Percentiles rank a stretch among this genome's conserved stretches.
Evolutionary conservation across 73 alveolate genomes (phyloP).

Genomic region (Stentor coeruleus): DNA sequence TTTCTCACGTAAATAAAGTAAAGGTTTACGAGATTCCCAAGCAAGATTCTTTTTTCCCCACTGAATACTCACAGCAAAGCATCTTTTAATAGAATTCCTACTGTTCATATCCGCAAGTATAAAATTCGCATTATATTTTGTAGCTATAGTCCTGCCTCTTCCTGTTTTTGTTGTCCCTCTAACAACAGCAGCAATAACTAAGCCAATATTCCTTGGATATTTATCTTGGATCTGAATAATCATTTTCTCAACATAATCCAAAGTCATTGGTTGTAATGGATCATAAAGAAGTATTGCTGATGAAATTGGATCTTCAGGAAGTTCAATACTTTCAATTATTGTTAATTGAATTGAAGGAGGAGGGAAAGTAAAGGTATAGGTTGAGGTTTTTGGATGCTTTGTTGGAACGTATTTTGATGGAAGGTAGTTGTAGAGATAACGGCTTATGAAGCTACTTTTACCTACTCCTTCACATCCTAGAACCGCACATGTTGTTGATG

Average conservation of each 20-base stretch:
- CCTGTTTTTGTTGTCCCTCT: not conserved
- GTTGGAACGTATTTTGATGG: conserved; percentile 9
- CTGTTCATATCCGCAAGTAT: not conserved
- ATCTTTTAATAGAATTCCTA: not conserved
- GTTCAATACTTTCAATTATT: conserved; percentile 1
- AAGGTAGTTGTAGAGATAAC: conserved; percentile 13
- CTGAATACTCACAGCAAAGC: conserved; percentile 16
- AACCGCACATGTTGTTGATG: not conserved
- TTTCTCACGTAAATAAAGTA: not conserved
- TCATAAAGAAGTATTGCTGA: conserved; percentile 16
- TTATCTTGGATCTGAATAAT: not conserved
- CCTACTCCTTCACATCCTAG: conserved; percentile 4
- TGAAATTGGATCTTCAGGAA: conserved; percentile 1
- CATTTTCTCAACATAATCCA: not conserved
- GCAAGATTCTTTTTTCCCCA: conserved; percentile 12
- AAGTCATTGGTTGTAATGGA: not conserved
- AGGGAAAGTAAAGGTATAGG: conserved; percentile 8
- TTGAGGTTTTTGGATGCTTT: conserved; percentile 9
- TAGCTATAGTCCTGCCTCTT: conserved; percentile 15
- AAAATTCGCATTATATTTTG: not conserved
- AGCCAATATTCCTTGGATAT: not conserved
- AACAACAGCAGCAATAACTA: not conserved
- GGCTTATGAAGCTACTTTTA: not conserved
- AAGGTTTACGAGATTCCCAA: conserved; percentile 19
- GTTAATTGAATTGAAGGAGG: not conserved